phyloP scores from a whole-genome alignment of 805 yeast species.

The Maudiozyma bulderi region DNA sequence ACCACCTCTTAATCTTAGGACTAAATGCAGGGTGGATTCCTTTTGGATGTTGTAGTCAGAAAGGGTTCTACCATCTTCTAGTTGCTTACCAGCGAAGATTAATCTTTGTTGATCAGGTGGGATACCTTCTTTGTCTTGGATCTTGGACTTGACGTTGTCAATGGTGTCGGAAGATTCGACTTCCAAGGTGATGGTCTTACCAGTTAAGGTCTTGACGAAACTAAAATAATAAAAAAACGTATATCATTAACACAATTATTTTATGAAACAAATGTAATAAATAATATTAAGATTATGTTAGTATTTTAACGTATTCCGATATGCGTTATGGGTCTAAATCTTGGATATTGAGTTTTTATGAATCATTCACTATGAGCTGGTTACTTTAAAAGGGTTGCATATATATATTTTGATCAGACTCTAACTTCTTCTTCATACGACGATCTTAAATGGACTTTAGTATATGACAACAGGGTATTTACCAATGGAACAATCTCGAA shows the following conservation, averaged over 20 bases:
- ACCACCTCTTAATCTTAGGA: slow-evolving; percentile 96
- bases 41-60: slow-evolving; percentile 99
- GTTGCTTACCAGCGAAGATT: slow-evolving; percentile 99
- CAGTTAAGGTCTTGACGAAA: slow-evolving; percentile 80
- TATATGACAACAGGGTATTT: too few species aligned
- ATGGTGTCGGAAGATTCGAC: slow-evolving; percentile 98
- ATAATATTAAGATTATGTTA: slow-evolving; percentile 5
- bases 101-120: slow-evolving; percentile 99
- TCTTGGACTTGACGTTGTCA: slow-evolving; percentile 97
- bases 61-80: slow-evolving; percentile 97
- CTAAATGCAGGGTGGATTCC: slow-evolving; percentile 96
- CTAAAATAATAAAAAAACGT: slow-evolving; percentile 17
- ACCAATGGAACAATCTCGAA: too few species aligned
- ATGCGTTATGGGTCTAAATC: too few species aligned
- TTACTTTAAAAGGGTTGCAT: too few species aligned
- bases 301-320: slow-evolving; percentile 5
- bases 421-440: too few species aligned
- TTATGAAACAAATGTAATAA: background rate
- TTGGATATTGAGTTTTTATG: too few species aligned
- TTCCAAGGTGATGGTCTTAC: slow-evolving; percentile 95
- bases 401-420: too few species aligned
- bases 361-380: too few species aligned
- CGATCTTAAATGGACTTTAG: too few species aligned
- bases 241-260: background rate
- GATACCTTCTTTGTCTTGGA: slow-evolving; percentile 98